Evolutionary conservation across 768 basidiomycete species (phyloP).

Genomic region (Brasilioporus rufonigricans): DNA sequence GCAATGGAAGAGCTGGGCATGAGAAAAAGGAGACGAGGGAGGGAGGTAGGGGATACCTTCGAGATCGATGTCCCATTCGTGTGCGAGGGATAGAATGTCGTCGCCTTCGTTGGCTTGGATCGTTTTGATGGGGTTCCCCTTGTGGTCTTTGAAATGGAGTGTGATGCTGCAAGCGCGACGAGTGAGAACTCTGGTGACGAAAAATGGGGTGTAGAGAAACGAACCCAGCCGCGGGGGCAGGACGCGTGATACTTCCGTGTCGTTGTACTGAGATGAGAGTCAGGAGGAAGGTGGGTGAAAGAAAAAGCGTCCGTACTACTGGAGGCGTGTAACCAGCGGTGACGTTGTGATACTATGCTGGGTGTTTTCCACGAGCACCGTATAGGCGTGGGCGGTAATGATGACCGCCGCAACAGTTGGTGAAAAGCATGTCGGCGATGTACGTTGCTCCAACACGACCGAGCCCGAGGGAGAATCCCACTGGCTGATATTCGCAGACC

Average conservation of each 20-base stretch:
- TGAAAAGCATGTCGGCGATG: conserved; percentile 11
- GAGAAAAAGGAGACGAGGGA: not conserved
- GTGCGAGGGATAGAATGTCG: conserved; percentile 85
- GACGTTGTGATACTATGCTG: not conserved
- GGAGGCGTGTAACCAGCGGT: conserved; percentile 18
- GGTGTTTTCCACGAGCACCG: not conserved
- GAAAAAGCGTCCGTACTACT: conserved; percentile 6
- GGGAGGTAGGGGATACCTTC: conserved; percentile 78
- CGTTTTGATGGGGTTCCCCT: conserved; percentile 79
- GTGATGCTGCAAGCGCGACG: conserved; percentile 57
- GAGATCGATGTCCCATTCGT: conserved; percentile 93
- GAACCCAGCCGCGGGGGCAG: conserved; percentile 68
- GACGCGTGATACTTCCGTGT: conserved; percentile 60
- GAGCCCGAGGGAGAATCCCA: not conserved
- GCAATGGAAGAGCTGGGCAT: too few relatives aligned
- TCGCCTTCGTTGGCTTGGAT: conserved; percentile 94
- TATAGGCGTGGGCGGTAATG: not conserved
- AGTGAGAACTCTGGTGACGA: not conserved
- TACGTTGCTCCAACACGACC: not conserved
- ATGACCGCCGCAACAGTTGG: conserved; percentile 1
- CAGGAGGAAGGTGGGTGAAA: not conserved
- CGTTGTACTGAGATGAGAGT: conserved; percentile 10
- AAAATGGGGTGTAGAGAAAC: conserved; percentile 6
- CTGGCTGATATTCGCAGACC: conserved; percentile 5
- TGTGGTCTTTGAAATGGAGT: conserved; percentile 86